phyloP scores from a whole-genome alignment of 306 rosid species.

The Albizia julibrissin region DNA sequence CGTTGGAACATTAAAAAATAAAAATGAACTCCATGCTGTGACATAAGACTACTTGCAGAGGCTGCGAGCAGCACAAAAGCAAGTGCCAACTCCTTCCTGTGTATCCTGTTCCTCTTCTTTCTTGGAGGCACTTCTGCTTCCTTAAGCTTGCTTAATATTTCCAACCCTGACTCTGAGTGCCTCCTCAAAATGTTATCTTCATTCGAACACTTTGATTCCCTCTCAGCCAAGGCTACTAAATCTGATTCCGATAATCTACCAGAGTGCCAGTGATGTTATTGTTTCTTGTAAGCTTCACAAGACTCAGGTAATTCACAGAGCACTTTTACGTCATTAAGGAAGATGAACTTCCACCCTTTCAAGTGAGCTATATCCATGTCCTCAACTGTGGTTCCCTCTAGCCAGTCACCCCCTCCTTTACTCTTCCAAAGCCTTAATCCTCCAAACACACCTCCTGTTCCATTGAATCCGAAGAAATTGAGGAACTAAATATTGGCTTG shows the following conservation, averaged over 20 bases:
- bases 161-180: conserved; percentile 79
- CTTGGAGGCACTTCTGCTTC: conserved; percentile 44
- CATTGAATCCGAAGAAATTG: too few species aligned
- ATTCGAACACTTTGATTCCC: conserved; percentile 62
- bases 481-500: conserved; percentile 61
- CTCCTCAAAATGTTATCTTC: conserved; percentile 76
- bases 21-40: conserved; percentile 91
- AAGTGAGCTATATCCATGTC: conserved; percentile 91
- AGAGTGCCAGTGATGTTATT: conserved; percentile 13
- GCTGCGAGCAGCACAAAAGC: conserved; percentile 86
- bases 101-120: conserved; percentile 72
- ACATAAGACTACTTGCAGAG: conserved; percentile 78
- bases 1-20: conserved; percentile 94
- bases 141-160: conserved; percentile 60
- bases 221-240: conserved; percentile 69
- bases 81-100: conserved; percentile 86
- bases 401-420: conserved; percentile 86
- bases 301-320: conserved; percentile 92
- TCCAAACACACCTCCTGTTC: too few species aligned
- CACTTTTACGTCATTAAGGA: conserved; percentile 87
- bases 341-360: conserved; percentile 90
- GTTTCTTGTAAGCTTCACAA: too few species aligned
- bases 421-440: conserved; percentile 4
- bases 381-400: conserved; percentile 91
- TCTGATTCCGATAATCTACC: conserved; percentile 93